Percentiles rank a stretch among this genome's conserved stretches.
Evolutionary conservation across 805 yeast genomes (phyloP).

Genomic region (Yarrowia sp.): DNA sequence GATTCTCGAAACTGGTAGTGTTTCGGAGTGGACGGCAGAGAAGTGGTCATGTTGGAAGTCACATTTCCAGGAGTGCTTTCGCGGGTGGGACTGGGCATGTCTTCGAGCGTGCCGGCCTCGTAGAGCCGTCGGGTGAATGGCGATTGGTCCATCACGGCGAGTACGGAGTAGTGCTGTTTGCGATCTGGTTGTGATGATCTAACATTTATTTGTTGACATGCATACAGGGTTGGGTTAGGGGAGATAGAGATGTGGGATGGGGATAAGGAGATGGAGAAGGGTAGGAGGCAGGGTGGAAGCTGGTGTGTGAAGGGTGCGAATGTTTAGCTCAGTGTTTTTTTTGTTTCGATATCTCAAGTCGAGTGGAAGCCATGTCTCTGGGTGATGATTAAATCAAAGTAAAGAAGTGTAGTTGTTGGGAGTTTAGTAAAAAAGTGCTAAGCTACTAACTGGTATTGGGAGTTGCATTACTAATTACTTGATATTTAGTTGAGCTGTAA

Average conservation of each 20-base stretch:
- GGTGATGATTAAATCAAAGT: too few relatives aligned
- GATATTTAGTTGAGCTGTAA: too few relatives aligned
- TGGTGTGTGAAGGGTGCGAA: not conserved
- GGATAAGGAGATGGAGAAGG: not conserved
- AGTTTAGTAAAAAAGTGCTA: too few relatives aligned
- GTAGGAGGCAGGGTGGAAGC: not conserved
- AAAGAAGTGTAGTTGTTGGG: too few relatives aligned
- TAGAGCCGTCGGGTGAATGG: constrained; percentile 21
- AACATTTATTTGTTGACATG: not conserved
- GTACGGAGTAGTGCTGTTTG: not conserved
- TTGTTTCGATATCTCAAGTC: too few relatives aligned
- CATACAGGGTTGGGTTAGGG: constrained; percentile 14
- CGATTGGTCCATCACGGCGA: constrained; percentile 19
- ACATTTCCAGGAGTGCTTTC: constrained; percentile 8
- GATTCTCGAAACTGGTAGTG: constrained; percentile 29
- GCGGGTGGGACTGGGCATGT: constrained; percentile 5
- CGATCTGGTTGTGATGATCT: not conserved
- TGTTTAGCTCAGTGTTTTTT: too few relatives aligned
- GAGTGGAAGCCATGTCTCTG: too few relatives aligned
- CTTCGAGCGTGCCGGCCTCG: constrained; percentile 23
- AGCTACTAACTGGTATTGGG: too few relatives aligned
- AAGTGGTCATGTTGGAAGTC: constrained; percentile 7
- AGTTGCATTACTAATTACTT: too few relatives aligned
- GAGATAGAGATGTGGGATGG: not conserved
- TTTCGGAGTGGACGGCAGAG: constrained; percentile 24